These are phyloP conservation scores for Erodium chrysanthum DNA, from an alignment of 441 rosid genomes.

Conservation along the genomic window DNA sequence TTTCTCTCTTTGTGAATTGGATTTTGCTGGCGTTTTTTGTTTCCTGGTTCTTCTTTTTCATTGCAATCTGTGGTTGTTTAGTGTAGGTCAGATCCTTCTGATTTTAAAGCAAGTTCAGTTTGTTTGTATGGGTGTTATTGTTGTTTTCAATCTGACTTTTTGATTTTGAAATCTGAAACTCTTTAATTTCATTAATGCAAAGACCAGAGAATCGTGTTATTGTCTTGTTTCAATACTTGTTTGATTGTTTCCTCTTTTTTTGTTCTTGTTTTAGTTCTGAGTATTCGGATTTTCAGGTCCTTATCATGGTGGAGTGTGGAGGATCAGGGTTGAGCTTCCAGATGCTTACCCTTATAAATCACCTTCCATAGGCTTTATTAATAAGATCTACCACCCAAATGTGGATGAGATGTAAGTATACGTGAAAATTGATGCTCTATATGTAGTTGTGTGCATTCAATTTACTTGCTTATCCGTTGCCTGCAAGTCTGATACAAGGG, in stretches of 20 bases:
- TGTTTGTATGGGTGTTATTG: neutral
- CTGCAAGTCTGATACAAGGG: neutral
- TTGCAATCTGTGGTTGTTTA: neutral
- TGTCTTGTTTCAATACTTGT: neutral
- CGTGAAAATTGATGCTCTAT: slow-evolving; percentile 11
- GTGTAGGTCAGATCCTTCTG: neutral
- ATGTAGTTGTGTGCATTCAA: slow-evolving; percentile 14
- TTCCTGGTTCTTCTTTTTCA: neutral
- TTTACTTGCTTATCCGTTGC: neutral
- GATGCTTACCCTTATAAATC: slow-evolving; percentile 76
- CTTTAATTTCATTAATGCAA: neutral
- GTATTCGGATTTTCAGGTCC: slow-evolving; percentile 32
- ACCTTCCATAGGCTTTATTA: slow-evolving; percentile 61
- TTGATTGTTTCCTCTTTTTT: neutral
- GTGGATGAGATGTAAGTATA: slow-evolving; percentile 60
- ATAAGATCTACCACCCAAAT: slow-evolving; percentile 66
- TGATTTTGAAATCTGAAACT: neutral
- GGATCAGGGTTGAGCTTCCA: slow-evolving; percentile 59
- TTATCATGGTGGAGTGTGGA: slow-evolving; percentile 65
- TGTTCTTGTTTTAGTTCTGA: neutral
- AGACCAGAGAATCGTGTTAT: neutral
- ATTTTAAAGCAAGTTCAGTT: neutral
- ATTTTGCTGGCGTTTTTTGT: neutral
- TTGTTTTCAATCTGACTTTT: neutral
- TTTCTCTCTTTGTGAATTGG: neutral